Base-by-base conservation (phyloP, 441 rosid species). In the Croton laevigatus region DNA sequence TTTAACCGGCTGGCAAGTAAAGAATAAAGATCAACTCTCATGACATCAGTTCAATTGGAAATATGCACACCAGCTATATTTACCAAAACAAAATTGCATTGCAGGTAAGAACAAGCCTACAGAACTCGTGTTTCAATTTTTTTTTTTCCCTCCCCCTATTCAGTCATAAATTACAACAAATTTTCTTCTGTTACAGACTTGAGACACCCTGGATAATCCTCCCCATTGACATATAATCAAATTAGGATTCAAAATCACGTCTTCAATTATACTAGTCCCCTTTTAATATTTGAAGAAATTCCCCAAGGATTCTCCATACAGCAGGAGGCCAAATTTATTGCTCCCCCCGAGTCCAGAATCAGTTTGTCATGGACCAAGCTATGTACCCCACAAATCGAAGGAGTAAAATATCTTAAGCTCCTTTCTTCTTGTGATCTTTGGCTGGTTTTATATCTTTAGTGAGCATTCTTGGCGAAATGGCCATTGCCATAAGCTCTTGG, bases 401-500 rank as follows among this genome's bases (percentile, higher is more conserved):
- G 63, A 19, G 17, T 6, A 2, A 37, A 19, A 14, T 66, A 16
- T 10, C 5, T 78, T 75, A 88, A 10, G 80, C 89, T 66, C 93
- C 88, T 75, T 84, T 90, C 80, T 78, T 83, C 90, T 88, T 89
- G 37, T 79, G 84, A 60, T 80, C 83, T 77, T 87, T 88, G 17
- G 70, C 45, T 4, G 71, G 72, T 46, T 89, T 83, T 37, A 81
- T 19, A 5, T 86, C 88, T 79, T 88, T 94, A 1, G 97, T 89
- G 10, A 92, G 86, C 99, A 94, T 92, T 71, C 99, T 82, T 1
- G 99, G 98, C 3, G 99, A 94, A 71, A 94, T 94, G 23, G 99
- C 97, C 99, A 94, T 94, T 20, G 99, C 81, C 99, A 92, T 92
- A 46, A 94, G 97, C 83, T 94, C 99, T 82, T 94, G 97, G 76